Conservation (phyloP, 2,329 filamentous ascomycete genomes). For the Nothophoma quercina region DNA sequence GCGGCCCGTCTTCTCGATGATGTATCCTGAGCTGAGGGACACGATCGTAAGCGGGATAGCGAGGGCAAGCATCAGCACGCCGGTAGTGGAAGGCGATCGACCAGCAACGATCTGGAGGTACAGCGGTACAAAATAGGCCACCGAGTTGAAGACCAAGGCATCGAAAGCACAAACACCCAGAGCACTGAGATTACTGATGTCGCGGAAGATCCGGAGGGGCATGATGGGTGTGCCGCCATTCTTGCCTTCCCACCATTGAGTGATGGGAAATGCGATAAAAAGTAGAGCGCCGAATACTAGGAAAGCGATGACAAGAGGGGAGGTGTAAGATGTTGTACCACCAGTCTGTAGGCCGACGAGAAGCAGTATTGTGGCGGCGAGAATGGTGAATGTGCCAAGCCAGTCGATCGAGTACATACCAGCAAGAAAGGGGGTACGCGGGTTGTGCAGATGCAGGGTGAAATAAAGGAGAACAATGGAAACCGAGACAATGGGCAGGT, state of each 20-base stretch:
- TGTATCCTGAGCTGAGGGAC: constrained; percentile 56
- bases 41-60: constrained; percentile 55
- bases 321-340: constrained; percentile 57
- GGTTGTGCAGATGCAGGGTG: constrained; percentile 62
- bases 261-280: constrained; percentile 61
- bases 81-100: constrained; percentile 65
- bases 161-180: constrained; percentile 60
- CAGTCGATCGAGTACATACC: constrained; percentile 63
- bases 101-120: constrained; percentile 75
- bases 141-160: constrained; percentile 68
- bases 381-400: constrained; percentile 59
- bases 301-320: constrained; percentile 59
- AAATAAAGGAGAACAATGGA: constrained; percentile 59
- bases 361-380: constrained; percentile 58
- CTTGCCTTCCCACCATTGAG: constrained; percentile 69
- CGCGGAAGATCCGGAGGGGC: constrained; percentile 70
- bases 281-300: constrained; percentile 58
- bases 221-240: constrained; percentile 71
- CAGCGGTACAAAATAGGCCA: constrained; percentile 75
- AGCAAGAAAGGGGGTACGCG: constrained; percentile 54
- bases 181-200: constrained; percentile 63
- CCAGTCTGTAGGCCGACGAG: constrained; percentile 63
- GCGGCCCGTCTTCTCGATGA: constrained; percentile 54
- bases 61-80: constrained; percentile 68
- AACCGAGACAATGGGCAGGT: constrained; percentile 57